These are phyloP conservation scores for Globisporangium ultimum DNA, from an alignment of 352 stramenopile genomes.

Conservation along the genomic window DNA sequence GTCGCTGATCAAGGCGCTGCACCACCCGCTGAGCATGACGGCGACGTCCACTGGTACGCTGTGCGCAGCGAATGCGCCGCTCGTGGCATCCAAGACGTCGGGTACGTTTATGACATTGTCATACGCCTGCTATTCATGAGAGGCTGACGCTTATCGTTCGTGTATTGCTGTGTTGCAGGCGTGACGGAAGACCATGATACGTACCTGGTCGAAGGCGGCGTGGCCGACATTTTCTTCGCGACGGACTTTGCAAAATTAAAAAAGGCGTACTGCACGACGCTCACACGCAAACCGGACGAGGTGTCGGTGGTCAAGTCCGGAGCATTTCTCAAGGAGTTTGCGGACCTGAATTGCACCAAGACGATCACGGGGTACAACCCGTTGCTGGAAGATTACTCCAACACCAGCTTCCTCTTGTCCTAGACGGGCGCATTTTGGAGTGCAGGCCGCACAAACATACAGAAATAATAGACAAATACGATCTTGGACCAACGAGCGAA, in stretches of 20 bases:
- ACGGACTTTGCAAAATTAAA: slow-evolving; percentile 85
- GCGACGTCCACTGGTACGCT: slow-evolving; percentile 66
- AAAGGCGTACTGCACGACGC: slow-evolving; percentile 72
- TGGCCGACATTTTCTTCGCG: slow-evolving; percentile 90
- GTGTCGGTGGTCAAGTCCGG: slow-evolving; percentile 83
- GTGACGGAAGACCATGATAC: slow-evolving; percentile 84
- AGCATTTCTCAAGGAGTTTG: slow-evolving; percentile 79
- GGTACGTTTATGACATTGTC: slow-evolving; percentile 16
- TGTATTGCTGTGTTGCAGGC: slow-evolving; percentile 17
- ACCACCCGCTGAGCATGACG: slow-evolving; percentile 64
- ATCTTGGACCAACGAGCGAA: too few relatives aligned
- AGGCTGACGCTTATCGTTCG: too few relatives aligned
- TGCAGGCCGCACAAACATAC: background rate
- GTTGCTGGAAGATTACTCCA: slow-evolving; percentile 86
- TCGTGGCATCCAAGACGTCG: slow-evolving; percentile 84
- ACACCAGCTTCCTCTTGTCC: slow-evolving; percentile 88
- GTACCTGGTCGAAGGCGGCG: slow-evolving; percentile 81
- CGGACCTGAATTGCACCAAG: slow-evolving; percentile 68
- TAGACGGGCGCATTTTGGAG: slow-evolving; percentile 19
- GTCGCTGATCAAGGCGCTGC: slow-evolving; percentile 44
- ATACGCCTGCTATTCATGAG: background rate
- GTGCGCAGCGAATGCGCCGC: slow-evolving; percentile 76
- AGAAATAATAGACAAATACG: background rate
- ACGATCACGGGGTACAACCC: slow-evolving; percentile 88
- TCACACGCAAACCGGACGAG: slow-evolving; percentile 48